Base-by-base conservation (phyloP, 2,329 filamentous ascomycete genomes). In the Penicillium psychrosexuale region DNA sequence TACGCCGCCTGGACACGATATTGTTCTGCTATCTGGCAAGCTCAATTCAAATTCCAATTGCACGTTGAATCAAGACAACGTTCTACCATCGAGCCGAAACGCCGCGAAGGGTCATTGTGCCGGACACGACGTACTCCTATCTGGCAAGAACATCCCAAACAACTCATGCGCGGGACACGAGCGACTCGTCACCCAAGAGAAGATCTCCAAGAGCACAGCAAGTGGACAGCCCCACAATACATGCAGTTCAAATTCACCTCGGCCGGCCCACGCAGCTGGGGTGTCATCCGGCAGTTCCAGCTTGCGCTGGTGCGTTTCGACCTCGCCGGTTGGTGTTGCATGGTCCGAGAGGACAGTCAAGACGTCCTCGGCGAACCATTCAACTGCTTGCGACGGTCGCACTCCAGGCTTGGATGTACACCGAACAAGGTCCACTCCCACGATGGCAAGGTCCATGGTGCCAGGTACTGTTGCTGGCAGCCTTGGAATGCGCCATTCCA, bases 301-400 rank as follows among this genome's bases (percentile, higher is more conserved):
- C 12, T 34, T 53, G 37, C 53, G 57, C 51, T 56, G 52, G 56
- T 48, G 51, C 28, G 12, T 38, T 12, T 38, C 53, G 17, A 46
- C 49, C 13, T 33, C 28, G 12, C 38, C 48, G 17, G 37, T 30
- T 36, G 30, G 36, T 15, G 4, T 30, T 37, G 19, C 13, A 3
- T 22, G 15, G 22, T 37, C 39, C 2, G 17, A 19, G 24, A 47
- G 28, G 36, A 33, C 36, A 11, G 15, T 13, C 39, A 43, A 24
- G 5, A 30, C 30, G n/a, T 56, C n/a, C 27, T 59, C 31, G 24
- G 3, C 22, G 33, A 43, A 34, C 19, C 19, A 19, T 34, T 13
- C 33, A 9, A 17, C 42, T 8, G 15, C 49, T 13, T n/a, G 40
- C 24, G 38, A 31, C 6, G 1, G 17, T 43, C 34, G 9, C 28